Conservation (phyloP, 257 asterid species). For the Echites panduratus region DNA sequence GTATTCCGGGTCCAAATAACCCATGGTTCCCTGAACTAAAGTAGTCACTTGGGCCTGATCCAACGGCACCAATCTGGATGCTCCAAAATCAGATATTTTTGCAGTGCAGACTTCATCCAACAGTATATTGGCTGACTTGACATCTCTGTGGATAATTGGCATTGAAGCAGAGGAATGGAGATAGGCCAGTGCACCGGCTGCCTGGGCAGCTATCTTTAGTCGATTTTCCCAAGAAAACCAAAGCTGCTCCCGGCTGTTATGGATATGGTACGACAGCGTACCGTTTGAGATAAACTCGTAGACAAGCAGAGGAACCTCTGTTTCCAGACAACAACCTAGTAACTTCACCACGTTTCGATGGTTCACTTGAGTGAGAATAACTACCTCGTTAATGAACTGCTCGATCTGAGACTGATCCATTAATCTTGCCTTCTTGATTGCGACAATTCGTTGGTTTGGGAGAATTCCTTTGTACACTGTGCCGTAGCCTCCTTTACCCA, state of each 20-base stretch:
- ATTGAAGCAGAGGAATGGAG: slow-evolving; percentile 51
- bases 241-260: slow-evolving; percentile 22
- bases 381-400: slow-evolving; percentile 60
- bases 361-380: slow-evolving; percentile 50
- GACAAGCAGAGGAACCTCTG: slow-evolving; percentile 44
- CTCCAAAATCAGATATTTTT: slow-evolving; percentile 55
- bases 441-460: slow-evolving; percentile 30
- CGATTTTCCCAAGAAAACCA: slow-evolving; percentile 56
- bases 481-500: slow-evolving; percentile 57
- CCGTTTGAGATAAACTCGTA: slow-evolving; percentile 42
- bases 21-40: slow-evolving; percentile 54
- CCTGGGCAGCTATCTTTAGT: slow-evolving; percentile 38
- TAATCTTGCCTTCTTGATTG: slow-evolving; percentile 43
- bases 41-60: slow-evolving; percentile 51
- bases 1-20: slow-evolving; percentile 57
- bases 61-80: slow-evolving; percentile 44
- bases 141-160: slow-evolving; percentile 56
- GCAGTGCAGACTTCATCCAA: slow-evolving; percentile 35
- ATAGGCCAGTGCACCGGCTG: slow-evolving; percentile 49
- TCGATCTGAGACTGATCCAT: slow-evolving; percentile 52
- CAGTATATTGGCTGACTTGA: slow-evolving; percentile 50
- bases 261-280: slow-evolving; percentile 43
- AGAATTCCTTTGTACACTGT: slow-evolving; percentile 27
- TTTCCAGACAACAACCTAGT: slow-evolving; percentile 57
- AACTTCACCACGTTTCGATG: slow-evolving; percentile 56